Evolutionary conservation across 768 basidiomycete species (phyloP).

Genomic region (Thelephora aurantiotincta): DNA sequence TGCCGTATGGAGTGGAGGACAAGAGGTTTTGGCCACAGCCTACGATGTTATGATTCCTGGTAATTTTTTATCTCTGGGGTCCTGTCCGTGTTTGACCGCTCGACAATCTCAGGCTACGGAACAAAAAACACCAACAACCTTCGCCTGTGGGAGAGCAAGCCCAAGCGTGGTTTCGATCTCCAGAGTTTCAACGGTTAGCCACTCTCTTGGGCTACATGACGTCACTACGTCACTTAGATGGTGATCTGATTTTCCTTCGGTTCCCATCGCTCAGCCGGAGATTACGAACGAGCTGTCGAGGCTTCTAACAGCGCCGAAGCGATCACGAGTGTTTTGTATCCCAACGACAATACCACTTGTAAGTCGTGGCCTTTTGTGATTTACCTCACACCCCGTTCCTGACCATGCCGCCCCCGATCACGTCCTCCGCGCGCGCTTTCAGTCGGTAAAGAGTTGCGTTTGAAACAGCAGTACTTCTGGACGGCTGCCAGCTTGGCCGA

Average conservation of each 20-base stretch:
- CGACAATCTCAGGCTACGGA: conserved; percentile 34
- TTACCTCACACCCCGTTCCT: background rate
- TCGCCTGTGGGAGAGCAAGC: conserved; percentile 71
- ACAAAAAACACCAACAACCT: conserved; percentile 87
- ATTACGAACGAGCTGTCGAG: conserved; percentile 84
- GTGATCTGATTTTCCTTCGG: background rate
- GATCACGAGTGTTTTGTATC: conserved; percentile 92
- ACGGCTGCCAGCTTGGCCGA: conserved; percentile 80
- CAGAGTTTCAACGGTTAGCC: conserved; percentile 81
- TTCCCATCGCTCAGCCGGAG: conserved; percentile 44
- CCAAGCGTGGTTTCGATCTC: conserved; percentile 85
- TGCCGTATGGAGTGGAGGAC: conserved; percentile 74
- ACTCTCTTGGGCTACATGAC: no score
- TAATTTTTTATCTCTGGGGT: no score
- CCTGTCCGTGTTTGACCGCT: no score
- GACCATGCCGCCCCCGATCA: background rate
- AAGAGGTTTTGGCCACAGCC: conserved; percentile 86
- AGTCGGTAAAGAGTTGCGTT: conserved; percentile 79
- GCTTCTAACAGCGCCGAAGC: conserved; percentile 83
- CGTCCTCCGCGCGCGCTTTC: background rate
- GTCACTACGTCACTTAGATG: conserved; percentile 5
- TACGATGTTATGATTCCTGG: conserved; percentile 88
- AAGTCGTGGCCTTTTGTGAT: background rate
- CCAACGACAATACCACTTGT: conserved; percentile 74
- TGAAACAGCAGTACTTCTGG: conserved; percentile 98